Conservation (phyloP, 139 green algal species). For the Coelastrella sp. region DNA sequence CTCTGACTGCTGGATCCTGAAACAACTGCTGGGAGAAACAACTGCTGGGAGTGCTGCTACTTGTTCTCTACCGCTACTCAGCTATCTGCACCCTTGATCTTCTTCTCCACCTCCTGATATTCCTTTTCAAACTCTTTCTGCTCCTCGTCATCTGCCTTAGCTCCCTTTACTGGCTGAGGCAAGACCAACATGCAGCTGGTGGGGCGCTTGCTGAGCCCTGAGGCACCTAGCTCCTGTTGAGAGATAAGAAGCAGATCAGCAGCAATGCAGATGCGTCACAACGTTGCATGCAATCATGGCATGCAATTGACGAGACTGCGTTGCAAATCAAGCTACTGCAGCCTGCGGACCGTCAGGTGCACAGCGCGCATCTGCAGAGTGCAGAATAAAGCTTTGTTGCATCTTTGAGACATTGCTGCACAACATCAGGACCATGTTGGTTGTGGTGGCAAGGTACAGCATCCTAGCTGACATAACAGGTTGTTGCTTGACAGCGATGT, state of each 20-base stretch:
- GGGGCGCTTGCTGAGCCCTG: constrained; percentile 95
- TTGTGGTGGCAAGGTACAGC: too few relatives aligned
- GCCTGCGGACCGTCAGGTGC: too few relatives aligned
- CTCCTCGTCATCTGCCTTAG: constrained; percentile 63
- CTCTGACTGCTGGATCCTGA: background rate
- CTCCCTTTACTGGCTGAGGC: constrained; percentile 78
- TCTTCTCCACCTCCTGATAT: constrained; percentile 79
- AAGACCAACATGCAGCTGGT: constrained; percentile 98
- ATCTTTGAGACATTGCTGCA: too few relatives aligned
- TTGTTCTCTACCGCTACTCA: background rate
- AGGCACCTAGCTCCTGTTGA: constrained; percentile 88
- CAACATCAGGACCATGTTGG: too few relatives aligned
- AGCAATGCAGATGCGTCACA: background rate
- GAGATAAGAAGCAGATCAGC: too few relatives aligned
- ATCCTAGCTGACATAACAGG: too few relatives aligned
- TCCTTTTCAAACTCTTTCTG: constrained; percentile 77
- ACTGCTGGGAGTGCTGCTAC: background rate
- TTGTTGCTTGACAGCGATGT: too few relatives aligned
- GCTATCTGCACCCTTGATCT: constrained; percentile 61
- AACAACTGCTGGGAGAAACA: background rate
- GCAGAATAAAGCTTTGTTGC: too few relatives aligned
- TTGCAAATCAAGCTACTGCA: too few relatives aligned
- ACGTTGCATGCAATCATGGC: too few relatives aligned
- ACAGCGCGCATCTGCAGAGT: too few relatives aligned
- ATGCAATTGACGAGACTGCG: too few relatives aligned